Evolutionary conservation across 2,329 filamentous ascomycete genomes (phyloP).

Genomic region (Phyllosticta capitalensis): DNA sequence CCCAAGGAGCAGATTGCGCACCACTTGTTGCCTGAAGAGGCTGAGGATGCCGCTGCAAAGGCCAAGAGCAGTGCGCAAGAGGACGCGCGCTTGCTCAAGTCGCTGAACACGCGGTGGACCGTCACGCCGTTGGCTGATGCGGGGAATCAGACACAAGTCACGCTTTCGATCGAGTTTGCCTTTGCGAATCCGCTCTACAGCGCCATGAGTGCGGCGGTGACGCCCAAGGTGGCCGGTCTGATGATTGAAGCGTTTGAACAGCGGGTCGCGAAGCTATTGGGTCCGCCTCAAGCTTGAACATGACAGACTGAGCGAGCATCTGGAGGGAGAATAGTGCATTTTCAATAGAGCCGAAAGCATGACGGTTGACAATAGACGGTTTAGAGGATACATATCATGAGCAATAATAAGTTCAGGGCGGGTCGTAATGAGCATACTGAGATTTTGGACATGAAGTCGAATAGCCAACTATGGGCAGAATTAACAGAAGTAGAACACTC

Average conservation of each 20-base stretch:
- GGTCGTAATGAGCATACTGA: too few species aligned
- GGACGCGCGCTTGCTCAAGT: constrained; percentile 47
- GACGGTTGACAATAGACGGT: background rate
- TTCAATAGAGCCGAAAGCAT: background rate
- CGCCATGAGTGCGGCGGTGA: constrained; percentile 69
- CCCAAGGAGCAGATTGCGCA: constrained; percentile 1
- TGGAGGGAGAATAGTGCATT: background rate
- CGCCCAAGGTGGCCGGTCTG: constrained; percentile 70
- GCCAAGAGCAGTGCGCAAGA: background rate
- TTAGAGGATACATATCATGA: too few species aligned
- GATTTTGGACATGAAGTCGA: background rate
- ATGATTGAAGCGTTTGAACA: constrained; percentile 94
- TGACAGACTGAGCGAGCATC: background rate
- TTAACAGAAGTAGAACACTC: background rate
- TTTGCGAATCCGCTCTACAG: constrained; percentile 87
- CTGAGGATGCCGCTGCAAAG: background rate
- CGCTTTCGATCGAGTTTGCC: constrained; percentile 66
- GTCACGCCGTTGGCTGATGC: constrained; percentile 37
- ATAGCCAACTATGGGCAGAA: background rate
- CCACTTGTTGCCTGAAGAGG: background rate
- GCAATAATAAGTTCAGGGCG: too few species aligned
- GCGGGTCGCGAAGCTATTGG: constrained; percentile 53
- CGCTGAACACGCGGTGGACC: constrained; percentile 61
- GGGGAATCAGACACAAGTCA: constrained; percentile 55
- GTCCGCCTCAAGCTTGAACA: background rate